Base-by-base conservation (phyloP, 139 green algal species). In the Edaphochlamys debaryana region DNA sequence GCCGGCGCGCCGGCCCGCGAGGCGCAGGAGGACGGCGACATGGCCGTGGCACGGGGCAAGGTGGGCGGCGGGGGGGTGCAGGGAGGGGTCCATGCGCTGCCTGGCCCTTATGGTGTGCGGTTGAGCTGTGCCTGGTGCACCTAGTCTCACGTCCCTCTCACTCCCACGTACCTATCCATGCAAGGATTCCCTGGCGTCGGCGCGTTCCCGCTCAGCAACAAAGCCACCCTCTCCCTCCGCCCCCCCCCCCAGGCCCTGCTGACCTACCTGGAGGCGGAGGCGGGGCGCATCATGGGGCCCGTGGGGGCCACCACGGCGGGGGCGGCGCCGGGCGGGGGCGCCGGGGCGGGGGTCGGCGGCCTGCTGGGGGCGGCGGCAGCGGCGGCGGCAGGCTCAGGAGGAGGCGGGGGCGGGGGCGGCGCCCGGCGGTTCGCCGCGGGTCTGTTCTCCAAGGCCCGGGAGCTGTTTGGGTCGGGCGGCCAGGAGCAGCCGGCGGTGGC, bases 261-360 rank as follows among this genome's bases (percentile, higher is more conserved):
- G 36, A 45, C 81, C 0, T 95, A 93, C 48, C 86, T 96, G 22
- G 91, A 96, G 34, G 38, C 88, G 3, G 91, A 95, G 52, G 87
- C 89, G 27, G 80, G 82, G 0, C 83, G 89, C 45, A 73, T 83
- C 45, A 83, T 83, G 77, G 77, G 45, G 2, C 63, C 77, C 36
- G 36, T 83, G 1, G 64, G 63, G 34, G 77, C 77, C 1, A 34
- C 75, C 4, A 17, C 73, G 22, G 30, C 38, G 9, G n/a, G 1
- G 30, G 52, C 52, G 1, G 72, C 8, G 19, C 27, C 72, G 4
- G 52, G 52, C 54, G 32, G 30, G 3, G 71, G 20, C 34, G 50
- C 34, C n/a, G 29, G 6, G 34, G 67, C 45, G 15, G 50, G 45
- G 45, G 79, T 36, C 48, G 32, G 79, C 73, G 38, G 42, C 66